Evolutionary conservation across 768 basidiomycete genomes (phyloP), one percentile per base, ranked within the genome.

Genomic region (Agrocybe praecox): DNA sequence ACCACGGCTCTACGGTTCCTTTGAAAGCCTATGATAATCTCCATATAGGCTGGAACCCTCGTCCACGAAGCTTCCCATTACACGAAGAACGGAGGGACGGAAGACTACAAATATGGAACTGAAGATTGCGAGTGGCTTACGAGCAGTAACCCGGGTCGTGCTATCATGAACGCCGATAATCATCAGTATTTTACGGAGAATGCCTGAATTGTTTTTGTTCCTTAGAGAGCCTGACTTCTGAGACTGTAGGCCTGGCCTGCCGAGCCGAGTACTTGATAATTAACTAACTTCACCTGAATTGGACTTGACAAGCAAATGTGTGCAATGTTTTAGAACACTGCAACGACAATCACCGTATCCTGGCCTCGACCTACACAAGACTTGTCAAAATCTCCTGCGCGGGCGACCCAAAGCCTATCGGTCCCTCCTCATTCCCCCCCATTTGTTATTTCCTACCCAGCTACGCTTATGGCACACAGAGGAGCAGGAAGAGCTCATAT

Each of bases 181-280:
- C 77, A 81, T 63, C 80, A 82, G 55, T 82, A 80, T 68, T 81
- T 80, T 58, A 76, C 79, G 6, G 80, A 82, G 73, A 81, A 81
- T 64, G 26, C 26, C 9, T 29, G 26, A 29, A 29, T 9, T 29
- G 26, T n/a, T n/a, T n/a, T n/a, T n/a, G n/a, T n/a, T n/a, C n/a
- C n/a, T n/a, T n/a, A n/a, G n/a, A n/a, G n/a, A n/a, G n/a, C n/a
- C n/a, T n/a, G n/a, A n/a, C n/a, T n/a, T n/a, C n/a, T n/a, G n/a
- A n/a, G n/a, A n/a, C n/a, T n/a, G n/a, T n/a, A n/a, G n/a, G n/a
- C n/a, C n/a, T n/a, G n/a, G n/a, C n/a, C n/a, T n/a, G n/a, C n/a
- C n/a, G n/a, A n/a, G n/a, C n/a, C n/a, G n/a, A n/a, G n/a, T n/a
- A n/a, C n/a, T n/a, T n/a, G n/a, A n/a, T n/a, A n/a, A n/a, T n/a